phyloP scores from a whole-genome alignment of 2,329 filamentous ascomycete genomes.

The Fusarium nodosum region DNA sequence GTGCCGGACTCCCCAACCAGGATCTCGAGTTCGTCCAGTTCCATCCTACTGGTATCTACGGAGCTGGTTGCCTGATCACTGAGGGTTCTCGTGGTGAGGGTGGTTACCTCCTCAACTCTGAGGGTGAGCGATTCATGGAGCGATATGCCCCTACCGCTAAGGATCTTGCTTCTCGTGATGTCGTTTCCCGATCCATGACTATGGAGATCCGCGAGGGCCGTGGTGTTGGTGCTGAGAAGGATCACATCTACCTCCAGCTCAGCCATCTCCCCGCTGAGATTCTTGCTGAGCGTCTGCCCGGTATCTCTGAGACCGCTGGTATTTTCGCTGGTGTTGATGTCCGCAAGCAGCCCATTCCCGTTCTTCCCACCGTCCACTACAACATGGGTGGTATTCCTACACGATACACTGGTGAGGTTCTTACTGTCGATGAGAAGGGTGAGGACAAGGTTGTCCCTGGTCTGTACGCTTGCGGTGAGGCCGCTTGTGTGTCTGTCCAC shows the following conservation, averaged over 20 bases:
- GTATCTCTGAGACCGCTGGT: conserved; percentile 97
- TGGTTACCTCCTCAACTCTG: conserved; percentile 96
- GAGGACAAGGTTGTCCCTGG: conserved; percentile 95
- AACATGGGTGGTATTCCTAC: conserved; percentile 99
- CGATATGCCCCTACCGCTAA: conserved; percentile 97
- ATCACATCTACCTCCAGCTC: conserved; percentile 98
- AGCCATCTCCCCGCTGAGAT: conserved; percentile 94
- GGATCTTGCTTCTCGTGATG: conserved; percentile 95
- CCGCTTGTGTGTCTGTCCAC: conserved; percentile 97
- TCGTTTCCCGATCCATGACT: conserved; percentile 98
- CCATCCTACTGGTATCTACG: conserved; percentile 99
- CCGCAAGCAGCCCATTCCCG: conserved; percentile 95
- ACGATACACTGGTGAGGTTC: conserved; percentile 95
- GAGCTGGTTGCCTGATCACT: conserved; percentile 96
- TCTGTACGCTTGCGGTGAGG: conserved; percentile 96
- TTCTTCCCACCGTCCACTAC: conserved; percentile 97
- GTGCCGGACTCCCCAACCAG: conserved; percentile 97
- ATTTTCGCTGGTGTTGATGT: conserved; percentile 99
- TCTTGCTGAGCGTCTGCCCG: conserved; percentile 94
- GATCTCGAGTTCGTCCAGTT: conserved; percentile 99
- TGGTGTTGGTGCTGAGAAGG: conserved; percentile 96
- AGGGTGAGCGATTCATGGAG: conserved; percentile 99
- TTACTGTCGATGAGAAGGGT: conserved; percentile 87
- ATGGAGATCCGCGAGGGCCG: conserved; percentile 97
- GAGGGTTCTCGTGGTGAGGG: conserved; percentile 98